A percentile compares a stretch with the other conserved stretches of the same genome.
Conservation (phyloP, 2,329 filamentous ascomycete species). For the Trichoderma brevicompactum region DNA sequence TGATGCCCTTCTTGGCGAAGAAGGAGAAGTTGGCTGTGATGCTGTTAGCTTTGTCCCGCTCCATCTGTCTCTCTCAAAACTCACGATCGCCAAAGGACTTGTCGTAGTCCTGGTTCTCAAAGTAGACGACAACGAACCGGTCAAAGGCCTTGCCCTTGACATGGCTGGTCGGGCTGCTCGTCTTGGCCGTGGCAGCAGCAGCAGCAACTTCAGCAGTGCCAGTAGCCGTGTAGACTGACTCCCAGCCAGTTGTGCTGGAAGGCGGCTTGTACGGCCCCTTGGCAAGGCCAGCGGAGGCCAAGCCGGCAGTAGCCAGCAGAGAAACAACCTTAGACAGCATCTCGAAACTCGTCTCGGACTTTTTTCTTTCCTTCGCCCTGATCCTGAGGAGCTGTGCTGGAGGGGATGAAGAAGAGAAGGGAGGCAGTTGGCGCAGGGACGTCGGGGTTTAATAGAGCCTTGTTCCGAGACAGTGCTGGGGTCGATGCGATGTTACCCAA, state of each 20-base stretch:
- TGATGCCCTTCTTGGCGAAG: constrained; percentile 41
- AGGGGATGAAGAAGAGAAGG: constrained; percentile 5
- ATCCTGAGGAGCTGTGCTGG: neutral
- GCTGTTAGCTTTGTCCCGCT: neutral
- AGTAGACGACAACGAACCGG: constrained; percentile 73
- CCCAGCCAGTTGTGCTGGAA: constrained; percentile 37
- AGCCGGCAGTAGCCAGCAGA: constrained; percentile 37
- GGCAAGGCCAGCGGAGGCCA: constrained; percentile 34
- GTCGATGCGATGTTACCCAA: constrained; percentile 19
- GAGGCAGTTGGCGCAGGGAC: neutral
- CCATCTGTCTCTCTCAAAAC: constrained; percentile 31
- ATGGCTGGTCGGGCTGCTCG: constrained; percentile 62
- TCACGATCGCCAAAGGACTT: constrained; percentile 65
- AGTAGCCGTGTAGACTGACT: constrained; percentile 56
- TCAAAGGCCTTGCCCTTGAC: constrained; percentile 75
- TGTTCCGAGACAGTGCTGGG: constrained; percentile 13
- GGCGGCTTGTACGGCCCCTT: constrained; percentile 16
- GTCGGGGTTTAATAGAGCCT: constrained; percentile 19
- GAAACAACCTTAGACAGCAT: constrained; percentile 33
- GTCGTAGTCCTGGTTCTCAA: constrained; percentile 75
- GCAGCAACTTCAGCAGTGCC: constrained; percentile 54
- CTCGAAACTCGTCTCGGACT: constrained; percentile 1
- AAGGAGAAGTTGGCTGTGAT: constrained; percentile 37
- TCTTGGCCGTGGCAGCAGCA: constrained; percentile 64
- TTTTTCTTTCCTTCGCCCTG: neutral